Evolutionary conservation across 805 yeast species (phyloP).

Genomic region (Wickerhamomyces mucosus): DNA sequence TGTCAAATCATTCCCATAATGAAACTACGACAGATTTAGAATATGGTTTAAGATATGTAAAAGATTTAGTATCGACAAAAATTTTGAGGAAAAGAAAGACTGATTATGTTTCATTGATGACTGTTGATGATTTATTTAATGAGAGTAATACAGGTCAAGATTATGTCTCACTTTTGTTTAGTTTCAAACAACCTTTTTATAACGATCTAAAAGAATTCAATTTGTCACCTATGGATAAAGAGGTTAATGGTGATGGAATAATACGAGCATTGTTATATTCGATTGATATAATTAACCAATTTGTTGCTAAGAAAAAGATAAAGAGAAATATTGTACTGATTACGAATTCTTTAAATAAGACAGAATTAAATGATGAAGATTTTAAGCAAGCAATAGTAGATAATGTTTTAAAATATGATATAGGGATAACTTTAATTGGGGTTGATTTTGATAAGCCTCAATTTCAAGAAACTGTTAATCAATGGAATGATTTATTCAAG

Average conservation of each 20-base stretch:
- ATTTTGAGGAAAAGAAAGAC: slow-evolving; percentile 26
- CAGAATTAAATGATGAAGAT: slow-evolving; percentile 9
- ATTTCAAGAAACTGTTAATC: background rate
- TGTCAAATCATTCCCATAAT: slow-evolving; percentile 23
- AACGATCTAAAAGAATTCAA: slow-evolving; percentile 1
- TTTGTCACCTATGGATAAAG: background rate
- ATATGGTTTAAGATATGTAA: slow-evolving; percentile 31
- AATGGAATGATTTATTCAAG: slow-evolving; percentile 7
- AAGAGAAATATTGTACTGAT: slow-evolving; percentile 17
- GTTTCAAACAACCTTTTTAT: slow-evolving; percentile 2
- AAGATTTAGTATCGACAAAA: slow-evolving; percentile 25
- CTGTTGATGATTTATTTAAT: slow-evolving; percentile 17
- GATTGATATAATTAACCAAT: slow-evolving; percentile 7
- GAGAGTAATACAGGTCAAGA: slow-evolving; percentile 1
- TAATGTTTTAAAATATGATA: slow-evolving; percentile 4
- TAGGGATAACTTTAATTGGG: slow-evolving; percentile 13
- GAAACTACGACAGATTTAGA: slow-evolving; percentile 26
- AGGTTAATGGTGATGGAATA: slow-evolving; percentile 8
- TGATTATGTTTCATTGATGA: slow-evolving; percentile 28
- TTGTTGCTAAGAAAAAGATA: slow-evolving; percentile 14
- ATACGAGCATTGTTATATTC: slow-evolving; percentile 7
- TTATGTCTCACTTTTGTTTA: slow-evolving; percentile 3
- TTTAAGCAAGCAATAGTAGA: slow-evolving; percentile 3
- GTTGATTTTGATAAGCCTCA: slow-evolving; percentile 11
- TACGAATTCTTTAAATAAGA: slow-evolving; percentile 11